phyloP scores from a whole-genome alignment of 2,329 filamentous ascomycete species.

The Cladosporium sp. region DNA sequence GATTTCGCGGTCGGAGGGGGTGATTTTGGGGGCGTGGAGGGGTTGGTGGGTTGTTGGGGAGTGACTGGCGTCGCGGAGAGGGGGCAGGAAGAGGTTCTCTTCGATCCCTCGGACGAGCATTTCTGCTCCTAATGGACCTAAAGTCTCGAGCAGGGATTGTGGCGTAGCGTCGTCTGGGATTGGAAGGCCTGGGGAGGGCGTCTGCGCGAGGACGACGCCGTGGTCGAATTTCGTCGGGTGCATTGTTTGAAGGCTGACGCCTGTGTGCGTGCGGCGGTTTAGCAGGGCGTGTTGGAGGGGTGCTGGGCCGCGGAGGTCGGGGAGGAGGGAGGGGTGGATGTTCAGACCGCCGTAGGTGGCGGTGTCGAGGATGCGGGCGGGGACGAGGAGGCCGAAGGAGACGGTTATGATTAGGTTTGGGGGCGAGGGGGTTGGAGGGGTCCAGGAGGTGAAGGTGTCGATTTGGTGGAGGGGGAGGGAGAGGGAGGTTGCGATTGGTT shows the following conservation, averaged over 20 bases:
- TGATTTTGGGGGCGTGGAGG: conserved; percentile 71
- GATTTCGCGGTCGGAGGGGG: conserved; percentile 62
- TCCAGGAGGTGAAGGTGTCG: conserved; percentile 82
- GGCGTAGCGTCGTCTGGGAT: conserved; percentile 53
- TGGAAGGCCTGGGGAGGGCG: conserved; percentile 53
- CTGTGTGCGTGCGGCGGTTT: conserved; percentile 59
- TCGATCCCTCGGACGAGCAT: conserved; percentile 70
- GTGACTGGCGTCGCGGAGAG: conserved; percentile 13
- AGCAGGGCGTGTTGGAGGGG: conserved; percentile 86
- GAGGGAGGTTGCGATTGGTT: conserved; percentile 63
- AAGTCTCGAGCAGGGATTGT: conserved; percentile 51
- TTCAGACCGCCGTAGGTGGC: conserved; percentile 87
- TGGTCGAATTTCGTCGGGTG: conserved; percentile 75
- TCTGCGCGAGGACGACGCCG: conserved; percentile 68
- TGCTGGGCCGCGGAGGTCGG: conserved; percentile 77
- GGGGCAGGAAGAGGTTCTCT: conserved; percentile 60
- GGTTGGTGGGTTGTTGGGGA: conserved; percentile 29
- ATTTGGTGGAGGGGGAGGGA: conserved; percentile 69
- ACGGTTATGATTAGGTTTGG: conserved; percentile 83
- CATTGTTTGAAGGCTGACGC: conserved; percentile 84
- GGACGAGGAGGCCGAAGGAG: conserved; percentile 90
- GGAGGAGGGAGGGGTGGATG: conserved; percentile 83
- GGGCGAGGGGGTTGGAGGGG: conserved; percentile 55
- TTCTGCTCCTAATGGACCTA: conserved; percentile 66
- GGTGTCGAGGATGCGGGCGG: conserved; percentile 67